Conservation (phyloP, 805 yeast genomes). For the Naumovozyma dairenensis region DNA sequence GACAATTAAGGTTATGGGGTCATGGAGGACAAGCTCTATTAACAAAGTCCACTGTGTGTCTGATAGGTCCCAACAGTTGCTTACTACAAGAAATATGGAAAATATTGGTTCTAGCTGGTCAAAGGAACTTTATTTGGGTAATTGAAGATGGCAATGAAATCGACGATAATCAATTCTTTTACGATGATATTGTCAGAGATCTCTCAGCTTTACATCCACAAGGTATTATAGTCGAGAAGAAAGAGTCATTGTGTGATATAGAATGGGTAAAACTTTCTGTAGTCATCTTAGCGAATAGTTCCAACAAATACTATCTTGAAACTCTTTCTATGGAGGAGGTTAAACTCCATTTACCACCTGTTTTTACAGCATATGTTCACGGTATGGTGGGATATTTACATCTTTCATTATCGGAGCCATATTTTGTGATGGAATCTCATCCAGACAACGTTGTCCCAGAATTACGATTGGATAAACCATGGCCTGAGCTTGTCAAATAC, state of each 20-base stretch:
- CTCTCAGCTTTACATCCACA: constrained; percentile 1
- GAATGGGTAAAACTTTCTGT: constrained; percentile 22
- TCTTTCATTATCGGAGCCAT: constrained; percentile 43
- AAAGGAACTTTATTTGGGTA: constrained; percentile 44
- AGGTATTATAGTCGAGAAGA: neutral
- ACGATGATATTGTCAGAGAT: constrained; percentile 1
- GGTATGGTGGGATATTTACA: constrained; percentile 63
- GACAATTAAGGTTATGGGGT: constrained; percentile 88
- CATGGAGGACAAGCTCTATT: constrained; percentile 58
- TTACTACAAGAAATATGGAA: constrained; percentile 63
- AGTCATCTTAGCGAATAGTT: neutral
- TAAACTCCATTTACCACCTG: constrained; percentile 39
- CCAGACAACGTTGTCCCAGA: constrained; percentile 45
- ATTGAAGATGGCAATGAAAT: constrained; percentile 28
- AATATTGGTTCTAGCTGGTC: constrained; percentile 68
- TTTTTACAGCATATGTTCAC: constrained; percentile 39
- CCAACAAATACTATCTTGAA: neutral
- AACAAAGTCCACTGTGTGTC: constrained; percentile 46
- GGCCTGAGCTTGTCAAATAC: constrained; percentile 53
- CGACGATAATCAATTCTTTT: constrained; percentile 1
- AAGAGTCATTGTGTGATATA: neutral
- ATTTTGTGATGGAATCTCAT: constrained; percentile 67
- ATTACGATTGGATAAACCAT: constrained; percentile 56
- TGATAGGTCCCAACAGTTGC: constrained; percentile 48
- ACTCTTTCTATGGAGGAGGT: neutral